Base-by-base conservation (phyloP, 768 basidiomycete species). In the Hydnomerulius pinastri region DNA sequence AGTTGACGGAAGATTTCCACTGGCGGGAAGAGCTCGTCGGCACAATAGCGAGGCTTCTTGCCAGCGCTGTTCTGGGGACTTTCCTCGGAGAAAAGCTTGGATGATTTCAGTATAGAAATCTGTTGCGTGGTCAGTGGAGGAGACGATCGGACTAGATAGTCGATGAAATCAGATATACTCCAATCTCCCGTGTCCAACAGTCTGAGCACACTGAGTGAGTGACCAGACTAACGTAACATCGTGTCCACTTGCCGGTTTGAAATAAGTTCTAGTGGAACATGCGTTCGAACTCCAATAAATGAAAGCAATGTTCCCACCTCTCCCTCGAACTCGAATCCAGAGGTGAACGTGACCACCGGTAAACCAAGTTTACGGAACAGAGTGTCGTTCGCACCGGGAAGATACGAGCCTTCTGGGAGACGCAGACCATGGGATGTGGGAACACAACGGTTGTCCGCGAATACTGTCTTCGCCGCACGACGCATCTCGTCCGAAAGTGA, bases 161-260 rank as follows among this genome's bases (percentile, higher is more conserved):
- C 86, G 45, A 86, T 80, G 10, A 98, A 74, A 51, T 94, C 87
- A 8, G 82, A 78, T 40, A 86, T 84, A 1, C 83, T 86, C 92
- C 91, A 93, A 53, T 87, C 85, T 38, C 90, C 90, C 45, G 87
- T 88, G 63, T 85, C 86, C 58, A 90, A 81, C 86, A 89, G 87
- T 62, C 87, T 90, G 51, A 7, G 38, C 8, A 17, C 13, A 33
- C 17, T 5, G 11, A 41, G 28, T 33, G 15, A 48, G 20, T 30
- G 21, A 18, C 20, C 36, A 10, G 30, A 30, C 51, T 21, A 20
- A 2, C 17, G 8, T 20, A 20, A 37, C 27, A 58, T 28, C 39
- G 20, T 30, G 43, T 23, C 15, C 6, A 51, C 73, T 41, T 43
- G 87, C 83, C 92, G 77, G 42, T 85, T 80, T 63, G 96, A 98